Evolutionary conservation across 148 eudicot species (phyloP), one percentile per base, ranked within the genome.

Genomic region (Camellia granthamiana): DNA sequence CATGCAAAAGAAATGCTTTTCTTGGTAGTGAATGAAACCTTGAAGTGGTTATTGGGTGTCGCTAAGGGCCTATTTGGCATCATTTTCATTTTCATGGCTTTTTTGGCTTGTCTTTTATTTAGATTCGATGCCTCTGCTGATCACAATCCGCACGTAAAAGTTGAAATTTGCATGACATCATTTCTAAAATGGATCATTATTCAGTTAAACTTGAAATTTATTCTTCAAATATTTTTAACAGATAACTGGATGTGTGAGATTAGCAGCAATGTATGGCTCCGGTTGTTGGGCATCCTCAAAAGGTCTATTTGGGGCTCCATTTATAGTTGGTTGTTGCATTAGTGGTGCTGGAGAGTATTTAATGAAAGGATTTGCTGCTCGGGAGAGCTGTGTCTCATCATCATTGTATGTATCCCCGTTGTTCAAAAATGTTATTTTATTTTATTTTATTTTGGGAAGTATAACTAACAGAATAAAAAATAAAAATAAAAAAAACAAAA

Each of bases 251-350:
- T 92, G 99, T 80, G 98, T 97, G 87, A 98, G 99, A 49, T 83
- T 97, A 84, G 99, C 98, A 7, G 99, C 92, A 81, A 92, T 72
- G 82, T 97, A 94, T 82, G 99, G 97, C 74, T 84, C 92, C 66
- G 99, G 99, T 79, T 97, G 99, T 81, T 97, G 99, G 98, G 99
- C 99, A 75, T 91, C 95, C 76, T 85, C 96, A 18, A 92, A 84
- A 81, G 90, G 93, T 78, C 88, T 91, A 61, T 88, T 85, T 83
- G 96, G 86, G 75, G 81, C 88, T 84, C 92, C 97, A 41, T 88
- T 80, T 75, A 83, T 77, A 49, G 92, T 87, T 69, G 99, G 97
- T 72, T 88, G 94, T 83, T 97, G 99, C 86, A 94, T 93, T 63
- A 90, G 90, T 77, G 99, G 98, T 80, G 92, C 94, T 58, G 98